A percentile compares a stretch with the other conserved stretches of the same genome.
These are phyloP conservation scores for Rhodofomes roseus DNA, from an alignment of 1,284 basidiomycete genomes.

Conservation along the genomic window DNA sequence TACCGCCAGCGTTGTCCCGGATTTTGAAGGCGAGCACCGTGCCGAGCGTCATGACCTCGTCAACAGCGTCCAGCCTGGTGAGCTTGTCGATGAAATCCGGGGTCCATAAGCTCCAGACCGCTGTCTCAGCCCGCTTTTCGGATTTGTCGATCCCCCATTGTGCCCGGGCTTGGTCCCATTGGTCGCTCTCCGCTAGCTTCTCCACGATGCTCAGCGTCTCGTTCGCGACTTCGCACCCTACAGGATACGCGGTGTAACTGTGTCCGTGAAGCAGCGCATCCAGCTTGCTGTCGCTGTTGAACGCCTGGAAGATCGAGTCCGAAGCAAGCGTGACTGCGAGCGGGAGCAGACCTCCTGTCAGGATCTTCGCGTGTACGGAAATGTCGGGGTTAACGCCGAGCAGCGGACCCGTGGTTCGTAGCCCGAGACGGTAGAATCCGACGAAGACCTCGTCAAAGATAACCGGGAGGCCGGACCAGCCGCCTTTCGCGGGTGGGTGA, in stretches of 20 bases:
- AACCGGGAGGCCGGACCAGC: constrained; percentile 81
- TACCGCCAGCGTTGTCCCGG: constrained; percentile 55
- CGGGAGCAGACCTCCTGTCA: constrained; percentile 92
- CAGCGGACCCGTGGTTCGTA: constrained; percentile 60
- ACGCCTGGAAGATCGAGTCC: constrained; percentile 77
- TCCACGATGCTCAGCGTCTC: constrained; percentile 72
- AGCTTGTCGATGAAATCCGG: constrained; percentile 64
- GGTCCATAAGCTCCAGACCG: constrained; percentile 89
- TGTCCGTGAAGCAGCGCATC: constrained; percentile 93
- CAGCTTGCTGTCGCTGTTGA: constrained; percentile 73
- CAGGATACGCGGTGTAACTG: constrained; percentile 89
- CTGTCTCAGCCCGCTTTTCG: constrained; percentile 10
- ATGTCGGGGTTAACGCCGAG: constrained; percentile 83
- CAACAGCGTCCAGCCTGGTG: constrained; percentile 56
- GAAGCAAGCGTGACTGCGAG: constrained; percentile 84
- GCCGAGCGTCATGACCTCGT: constrained; percentile 84
- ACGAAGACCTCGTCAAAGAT: constrained; percentile 97
- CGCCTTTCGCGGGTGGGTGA: constrained; percentile 16
- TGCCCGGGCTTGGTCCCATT: constrained; percentile 53
- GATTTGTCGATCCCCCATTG: constrained; percentile 36
- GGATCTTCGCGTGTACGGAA: constrained; percentile 88
- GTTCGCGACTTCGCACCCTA: constrained; percentile 90
- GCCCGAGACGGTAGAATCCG: constrained; percentile 85
- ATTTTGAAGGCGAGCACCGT: constrained; percentile 85
- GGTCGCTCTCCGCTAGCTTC: constrained; percentile 39